Percentiles rank a stretch among this genome's conserved stretches.
These are phyloP conservation scores for Ustilaginoidea virens DNA, from an alignment of 2,329 filamentous ascomycete species.

Conservation along the genomic window DNA sequence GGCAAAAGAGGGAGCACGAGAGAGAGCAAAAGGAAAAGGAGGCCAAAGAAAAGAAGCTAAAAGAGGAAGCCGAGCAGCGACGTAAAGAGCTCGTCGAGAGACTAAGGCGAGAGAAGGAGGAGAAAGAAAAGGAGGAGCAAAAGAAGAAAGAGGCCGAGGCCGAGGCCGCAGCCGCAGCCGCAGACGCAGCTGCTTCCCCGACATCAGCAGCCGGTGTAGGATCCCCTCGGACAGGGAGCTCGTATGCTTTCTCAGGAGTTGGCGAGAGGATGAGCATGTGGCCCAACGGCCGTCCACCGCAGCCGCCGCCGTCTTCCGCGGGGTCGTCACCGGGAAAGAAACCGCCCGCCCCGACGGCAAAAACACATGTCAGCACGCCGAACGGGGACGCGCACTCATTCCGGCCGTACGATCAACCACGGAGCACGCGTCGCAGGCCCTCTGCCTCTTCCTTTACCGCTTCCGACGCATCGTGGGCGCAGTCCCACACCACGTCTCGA, in stretches of 20 bases:
- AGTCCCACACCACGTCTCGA: constrained; percentile 67
- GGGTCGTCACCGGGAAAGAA: constrained; percentile 19
- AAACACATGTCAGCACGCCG: constrained; percentile 37
- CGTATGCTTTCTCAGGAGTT: constrained; percentile 49
- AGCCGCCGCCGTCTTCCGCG: constrained; percentile 12
- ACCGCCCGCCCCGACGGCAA: constrained; percentile 33
- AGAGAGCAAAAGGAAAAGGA: constrained; percentile 22
- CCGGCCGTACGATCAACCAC: constrained; percentile 61
- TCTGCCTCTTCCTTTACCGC: constrained; percentile 52
- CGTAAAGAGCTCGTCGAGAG: constrained; percentile 11
- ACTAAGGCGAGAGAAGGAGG: constrained; percentile 13
- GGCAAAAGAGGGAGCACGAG: constrained; percentile 25
- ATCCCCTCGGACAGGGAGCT: constrained; percentile 27
- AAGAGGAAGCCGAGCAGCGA: constrained; percentile 18
- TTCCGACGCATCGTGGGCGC: constrained; percentile 76
- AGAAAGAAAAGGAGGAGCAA: constrained; percentile 22
- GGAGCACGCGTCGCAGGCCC: constrained; percentile 39
- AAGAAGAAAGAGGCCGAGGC: constrained; percentile 23
- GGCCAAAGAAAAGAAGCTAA: constrained; percentile 18
- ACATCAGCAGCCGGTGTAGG: constrained; percentile 15
- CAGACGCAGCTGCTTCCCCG: constrained; percentile 15
- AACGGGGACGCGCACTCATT: constrained; percentile 57
- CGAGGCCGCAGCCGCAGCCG: constrained; percentile 15
- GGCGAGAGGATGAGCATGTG: constrained; percentile 58
- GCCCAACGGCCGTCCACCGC: constrained; percentile 37